These are phyloP conservation scores for Coemansia sp. DNA, from an alignment of 192 early-diverging fungal species.

Conservation along the genomic window DNA sequence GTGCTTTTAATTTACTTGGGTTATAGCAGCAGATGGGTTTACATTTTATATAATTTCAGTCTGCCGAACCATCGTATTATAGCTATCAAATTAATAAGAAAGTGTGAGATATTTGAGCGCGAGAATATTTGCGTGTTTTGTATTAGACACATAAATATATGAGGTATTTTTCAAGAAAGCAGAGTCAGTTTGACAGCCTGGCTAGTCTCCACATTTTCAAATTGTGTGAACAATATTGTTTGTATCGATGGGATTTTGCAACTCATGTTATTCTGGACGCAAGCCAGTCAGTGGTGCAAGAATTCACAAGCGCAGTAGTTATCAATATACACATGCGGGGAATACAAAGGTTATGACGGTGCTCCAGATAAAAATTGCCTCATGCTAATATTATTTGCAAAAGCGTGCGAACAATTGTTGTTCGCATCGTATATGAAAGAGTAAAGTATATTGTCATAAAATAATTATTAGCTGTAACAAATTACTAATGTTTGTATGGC, in stretches of 20 bases:
- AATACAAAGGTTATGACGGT: neutral
- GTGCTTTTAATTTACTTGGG: neutral
- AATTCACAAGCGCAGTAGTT: neutral
- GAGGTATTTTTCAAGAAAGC: neutral
- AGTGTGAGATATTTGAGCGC: neutral
- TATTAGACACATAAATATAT: neutral
- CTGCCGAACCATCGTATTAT: neutral
- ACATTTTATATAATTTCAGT: neutral
- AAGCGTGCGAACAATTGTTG: neutral
- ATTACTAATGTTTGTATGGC: neutral
- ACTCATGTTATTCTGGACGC: neutral
- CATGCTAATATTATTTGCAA: neutral
- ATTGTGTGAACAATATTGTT: neutral
- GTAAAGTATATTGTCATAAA: neutral
- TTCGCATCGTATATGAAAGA: neutral
- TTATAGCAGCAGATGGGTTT: neutral
- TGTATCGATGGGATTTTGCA: too few relatives aligned
- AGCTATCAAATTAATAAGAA: slow-evolving; percentile 7
- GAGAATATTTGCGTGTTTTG: neutral
- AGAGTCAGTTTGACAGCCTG: neutral
- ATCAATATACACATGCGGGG: neutral
- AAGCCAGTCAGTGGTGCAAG: neutral
- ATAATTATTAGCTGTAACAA: slow-evolving; percentile 3
- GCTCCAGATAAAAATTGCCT: neutral
- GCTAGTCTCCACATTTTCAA: neutral